phyloP scores from a whole-genome alignment of 371 early-diverging fungal species.

The Funneliformis caledonium region DNA sequence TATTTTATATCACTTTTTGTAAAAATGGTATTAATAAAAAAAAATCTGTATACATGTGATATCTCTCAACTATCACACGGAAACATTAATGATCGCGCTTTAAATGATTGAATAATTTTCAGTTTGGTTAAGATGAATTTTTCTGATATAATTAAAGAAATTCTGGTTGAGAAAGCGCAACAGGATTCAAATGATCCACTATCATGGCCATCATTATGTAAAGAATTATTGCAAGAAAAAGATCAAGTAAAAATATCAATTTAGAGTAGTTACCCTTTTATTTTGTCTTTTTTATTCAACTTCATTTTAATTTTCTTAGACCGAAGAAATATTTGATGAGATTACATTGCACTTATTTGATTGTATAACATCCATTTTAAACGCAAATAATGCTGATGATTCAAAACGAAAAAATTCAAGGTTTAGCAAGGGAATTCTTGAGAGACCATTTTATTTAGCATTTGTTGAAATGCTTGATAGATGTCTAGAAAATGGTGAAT shows the following conservation, averaged over 20 bases:
- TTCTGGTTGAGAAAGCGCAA: constrained; percentile 13
- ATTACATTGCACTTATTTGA: constrained; percentile 17
- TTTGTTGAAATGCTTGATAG: constrained; percentile 26
- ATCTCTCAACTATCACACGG: too few species aligned
- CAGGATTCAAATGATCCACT: not conserved
- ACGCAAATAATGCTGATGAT: not conserved
- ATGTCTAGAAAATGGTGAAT: constrained; percentile 29
- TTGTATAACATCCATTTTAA: constrained; percentile 6
- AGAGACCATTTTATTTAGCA: constrained; percentile 38
- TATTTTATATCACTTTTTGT: too few species aligned
- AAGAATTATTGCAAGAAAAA: constrained; percentile 3
- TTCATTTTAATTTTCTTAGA: constrained; percentile 1
- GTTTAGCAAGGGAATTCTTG: constrained; percentile 32
- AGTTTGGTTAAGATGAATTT: constrained; percentile 2
- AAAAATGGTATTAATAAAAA: too few species aligned
- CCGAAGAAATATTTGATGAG: not conserved
- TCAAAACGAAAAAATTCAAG: constrained; percentile 1
- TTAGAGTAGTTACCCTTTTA: not conserved
- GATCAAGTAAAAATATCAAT: not conserved
- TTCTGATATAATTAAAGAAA: not conserved
- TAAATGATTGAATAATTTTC: too few species aligned
- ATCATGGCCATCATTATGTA: constrained; percentile 14
- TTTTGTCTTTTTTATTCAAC: not conserved
- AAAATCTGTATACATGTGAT: too few species aligned
- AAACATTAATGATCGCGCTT: too few species aligned